These are phyloP conservation scores for Mycena chlorophos DNA, from an alignment of 768 basidiomycete genomes.

Conservation along the genomic window DNA sequence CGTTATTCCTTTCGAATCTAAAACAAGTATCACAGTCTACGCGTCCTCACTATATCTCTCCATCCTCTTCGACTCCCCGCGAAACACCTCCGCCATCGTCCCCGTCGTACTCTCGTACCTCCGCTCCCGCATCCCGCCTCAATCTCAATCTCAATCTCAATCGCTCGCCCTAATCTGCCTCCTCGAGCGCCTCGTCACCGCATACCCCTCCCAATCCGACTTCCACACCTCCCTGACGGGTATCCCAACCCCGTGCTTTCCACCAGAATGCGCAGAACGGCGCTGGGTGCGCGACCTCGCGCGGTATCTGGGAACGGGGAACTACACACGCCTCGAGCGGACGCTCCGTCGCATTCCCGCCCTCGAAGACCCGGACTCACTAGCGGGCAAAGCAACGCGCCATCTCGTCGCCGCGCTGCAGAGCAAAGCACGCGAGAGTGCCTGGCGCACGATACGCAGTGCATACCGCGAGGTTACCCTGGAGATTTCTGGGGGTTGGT, in stretches of 20 bases:
- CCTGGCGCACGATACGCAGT: constrained; percentile 60
- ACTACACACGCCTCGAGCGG: constrained; percentile 54
- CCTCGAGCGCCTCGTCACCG: constrained; percentile 54
- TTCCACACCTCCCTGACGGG: constrained; percentile 49
- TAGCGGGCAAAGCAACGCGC: constrained; percentile 45
- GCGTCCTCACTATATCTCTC: constrained; percentile 72
- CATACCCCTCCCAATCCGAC: constrained; percentile 65
- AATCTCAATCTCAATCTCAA: constrained; percentile 22
- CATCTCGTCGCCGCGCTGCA: constrained; percentile 49
- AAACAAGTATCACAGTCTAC: constrained; percentile 49
- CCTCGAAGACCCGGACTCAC: constrained; percentile 19
- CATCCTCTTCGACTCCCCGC: constrained; percentile 58
- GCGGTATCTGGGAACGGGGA: constrained; percentile 49
- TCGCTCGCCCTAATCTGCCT: constrained; percentile 49
- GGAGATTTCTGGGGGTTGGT: constrained; percentile 46
- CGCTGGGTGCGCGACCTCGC: constrained; percentile 58
- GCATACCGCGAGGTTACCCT: constrained; percentile 59
- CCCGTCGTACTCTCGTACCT: constrained; percentile 56
- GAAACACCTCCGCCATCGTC: constrained; percentile 63
- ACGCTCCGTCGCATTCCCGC: constrained; percentile 37
- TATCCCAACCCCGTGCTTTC: constrained; percentile 43
- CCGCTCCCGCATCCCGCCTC: constrained; percentile 38
- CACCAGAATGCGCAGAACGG: constrained; percentile 34
- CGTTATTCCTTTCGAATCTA: neutral
- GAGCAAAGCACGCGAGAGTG: constrained; percentile 48